Base-by-base conservation (phyloP, 2,329 filamentous ascomycete species). In the Neonectria punicea region DNA sequence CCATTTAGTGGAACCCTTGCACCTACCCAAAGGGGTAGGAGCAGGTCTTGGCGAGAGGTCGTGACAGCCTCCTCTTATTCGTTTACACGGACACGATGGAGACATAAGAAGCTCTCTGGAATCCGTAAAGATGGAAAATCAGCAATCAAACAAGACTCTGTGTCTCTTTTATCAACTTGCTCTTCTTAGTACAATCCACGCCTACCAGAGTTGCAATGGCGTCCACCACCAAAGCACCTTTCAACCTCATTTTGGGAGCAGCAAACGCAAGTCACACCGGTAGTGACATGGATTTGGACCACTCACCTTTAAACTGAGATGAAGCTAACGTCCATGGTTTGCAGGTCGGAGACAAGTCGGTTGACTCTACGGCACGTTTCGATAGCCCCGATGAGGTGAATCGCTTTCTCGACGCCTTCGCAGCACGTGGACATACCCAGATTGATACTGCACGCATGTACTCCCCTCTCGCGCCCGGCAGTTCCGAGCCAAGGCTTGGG, bases 401-500 rank as follows among this genome's bases (percentile, higher is more conserved):
- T 0, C 63, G 30, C 1, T 67, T 73, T 9, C 51, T 73, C 16
- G 18, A 70, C 3, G 53, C 53, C 22, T 72, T 68, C 65, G 58
- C 67, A 30, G 67, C 63, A 1, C 73, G 70, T 7, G 78, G 78
- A 14, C 70, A 75, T 39, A 63, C 56, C 30, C 66, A 74, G 1
- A 20, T 80, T 13, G 78, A 80, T 57, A 81, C 77, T 1, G 74
- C 73, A 0, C 74, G 76, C n/a, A 64, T 60, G 16, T 82, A 82
- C 67, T 71, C 75, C 0, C 69, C 70, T 1, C 57, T 64, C 1
- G 74, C 73, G 1, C 70, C 70, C 0, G 72, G 71, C 5, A 71
- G 65, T 2, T 75, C 73, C 0, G 80, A 82, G 67, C 68, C 68
- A 2, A 71, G 74, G 6, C 67, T 80, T 2, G 80, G 74, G 0